Base-by-base conservation (phyloP, 768 basidiomycete genomes). In the Suillus tomentosus region DNA sequence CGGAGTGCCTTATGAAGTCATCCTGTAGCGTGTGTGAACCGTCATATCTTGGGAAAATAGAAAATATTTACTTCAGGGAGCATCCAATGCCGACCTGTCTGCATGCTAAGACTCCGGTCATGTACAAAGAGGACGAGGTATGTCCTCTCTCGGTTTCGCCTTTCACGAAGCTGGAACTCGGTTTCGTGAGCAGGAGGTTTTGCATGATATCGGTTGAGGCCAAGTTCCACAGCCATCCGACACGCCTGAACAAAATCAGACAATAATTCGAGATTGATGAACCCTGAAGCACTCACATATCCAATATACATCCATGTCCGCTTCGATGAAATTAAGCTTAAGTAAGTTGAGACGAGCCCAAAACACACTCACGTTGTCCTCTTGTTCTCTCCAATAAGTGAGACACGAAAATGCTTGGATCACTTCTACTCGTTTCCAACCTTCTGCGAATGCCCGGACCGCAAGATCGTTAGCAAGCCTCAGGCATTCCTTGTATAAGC, bases 281-380 rank as follows among this genome's bases (percentile, higher is more conserved):
- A 7, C 17, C 15, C 39, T 57, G 22, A 10, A 48, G 60, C 19
- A 79, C 87, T 73, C 76, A 90, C 91, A 76, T 93, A 90, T 64
- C 92, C 92, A 73, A 95, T 92, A 73, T 90, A 94, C 61, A 85
- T 90, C 92, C 92, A 95, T 14, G 92, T 93, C 53, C 89, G 85
- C 90, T 92, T 72, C 15, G 34, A 62, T 65, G 45, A 43, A 63
- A 58, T 53, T 73, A 64, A 76, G 64, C 4, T 17, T 65, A 43
- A 31, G 59, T 50, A 43, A 40, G 37, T 48, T 39, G 22, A 27
- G 47, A 66, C 15, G 65, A 37, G 51, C 60, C 61, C 43, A 63
- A 62, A 7, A 61, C 66, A 55, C 62, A 74, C 84, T 55, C 67
- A 91, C 90, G 62, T 87, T 91, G 69, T 96, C 95, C 66, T 91